Evolutionary conservation across 139 green algal genomes (phyloP).

Genomic region (Protoeuglena noctilucae): DNA sequence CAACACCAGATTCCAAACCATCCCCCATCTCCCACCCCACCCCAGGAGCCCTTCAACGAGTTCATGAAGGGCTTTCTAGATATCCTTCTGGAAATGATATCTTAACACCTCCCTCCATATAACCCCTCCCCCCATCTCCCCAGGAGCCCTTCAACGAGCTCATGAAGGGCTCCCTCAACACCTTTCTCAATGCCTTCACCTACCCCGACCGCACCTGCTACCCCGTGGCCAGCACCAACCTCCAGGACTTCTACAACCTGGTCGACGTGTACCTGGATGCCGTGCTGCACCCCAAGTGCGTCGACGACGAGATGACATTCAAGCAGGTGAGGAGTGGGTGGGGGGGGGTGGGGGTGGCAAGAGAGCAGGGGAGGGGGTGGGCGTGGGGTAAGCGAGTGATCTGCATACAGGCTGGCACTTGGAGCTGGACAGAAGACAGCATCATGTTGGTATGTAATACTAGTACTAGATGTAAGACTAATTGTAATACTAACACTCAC

Average conservation of each 20-base stretch:
- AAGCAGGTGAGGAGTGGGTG: too few species aligned
- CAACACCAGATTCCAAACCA: not conserved
- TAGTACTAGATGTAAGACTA: too few species aligned
- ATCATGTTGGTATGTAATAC: too few species aligned
- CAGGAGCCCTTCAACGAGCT: conserved; percentile 96
- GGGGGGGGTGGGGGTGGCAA: too few species aligned
- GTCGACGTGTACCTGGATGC: conserved; percentile 98
- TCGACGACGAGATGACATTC: conserved; percentile 72
- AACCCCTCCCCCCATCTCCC: conserved; percentile 15
- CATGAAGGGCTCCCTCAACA: conserved; percentile 93
- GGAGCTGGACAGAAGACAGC: conserved; percentile 43
- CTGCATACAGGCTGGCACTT: conserved; percentile 77
- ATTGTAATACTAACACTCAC: too few species aligned
- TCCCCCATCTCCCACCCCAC: conserved; percentile 10
- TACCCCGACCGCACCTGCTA: conserved; percentile 99
- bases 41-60: conserved; percentile 92
- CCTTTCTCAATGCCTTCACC: conserved; percentile 98
- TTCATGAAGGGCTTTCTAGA: conserved; percentile 92
- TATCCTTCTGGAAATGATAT: conserved; percentile 98
- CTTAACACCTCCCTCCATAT: conserved; percentile 21
- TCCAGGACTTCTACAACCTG: conserved; percentile 97
- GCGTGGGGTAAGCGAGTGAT: too few species aligned
- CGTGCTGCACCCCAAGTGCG: conserved; percentile 83
- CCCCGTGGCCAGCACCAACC: conserved; percentile 64
- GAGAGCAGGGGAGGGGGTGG: too few species aligned